Evolutionary conservation across 1,284 basidiomycete genomes (phyloP).

Genomic region (Thelephora terrestris): DNA sequence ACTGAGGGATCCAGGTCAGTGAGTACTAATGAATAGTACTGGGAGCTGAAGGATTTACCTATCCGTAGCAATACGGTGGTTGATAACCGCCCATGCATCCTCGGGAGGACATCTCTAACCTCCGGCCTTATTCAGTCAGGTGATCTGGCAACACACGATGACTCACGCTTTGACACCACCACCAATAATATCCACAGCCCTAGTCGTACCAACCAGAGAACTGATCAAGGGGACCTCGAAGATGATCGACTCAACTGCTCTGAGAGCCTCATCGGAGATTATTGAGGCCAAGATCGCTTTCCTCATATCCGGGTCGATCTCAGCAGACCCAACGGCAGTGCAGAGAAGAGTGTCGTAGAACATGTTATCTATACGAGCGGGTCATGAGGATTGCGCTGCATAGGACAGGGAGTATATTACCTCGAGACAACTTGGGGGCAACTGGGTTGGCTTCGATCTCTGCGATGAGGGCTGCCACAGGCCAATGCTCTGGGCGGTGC

Average conservation of each 20-base stretch:
- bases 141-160: conserved; percentile 30
- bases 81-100: conserved; percentile 39
- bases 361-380: not conserved
- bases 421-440: conserved; percentile 21
- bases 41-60: conserved; percentile 18
- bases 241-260: conserved; percentile 30
- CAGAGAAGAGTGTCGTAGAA: conserved; percentile 15
- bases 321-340: conserved; percentile 34
- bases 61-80: conserved; percentile 36
- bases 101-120: conserved; percentile 35
- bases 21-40: not conserved
- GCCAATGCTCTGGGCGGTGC: conserved; percentile 36
- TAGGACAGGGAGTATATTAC: not conserved
- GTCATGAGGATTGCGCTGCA: not conserved
- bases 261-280: conserved; percentile 32
- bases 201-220: conserved; percentile 40
- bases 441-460: conserved; percentile 42
- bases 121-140: not conserved
- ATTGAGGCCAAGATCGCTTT: conserved; percentile 26
- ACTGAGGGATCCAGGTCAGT: conserved; percentile 22
- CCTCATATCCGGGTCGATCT: conserved; percentile 28
- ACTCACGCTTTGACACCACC: conserved; percentile 57
- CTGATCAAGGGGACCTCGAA: conserved; percentile 21
- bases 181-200: conserved; percentile 47
- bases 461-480: conserved; percentile 38